phyloP scores from a whole-genome alignment of 805 yeast genomes.

The Lipomyces orientalis region DNA sequence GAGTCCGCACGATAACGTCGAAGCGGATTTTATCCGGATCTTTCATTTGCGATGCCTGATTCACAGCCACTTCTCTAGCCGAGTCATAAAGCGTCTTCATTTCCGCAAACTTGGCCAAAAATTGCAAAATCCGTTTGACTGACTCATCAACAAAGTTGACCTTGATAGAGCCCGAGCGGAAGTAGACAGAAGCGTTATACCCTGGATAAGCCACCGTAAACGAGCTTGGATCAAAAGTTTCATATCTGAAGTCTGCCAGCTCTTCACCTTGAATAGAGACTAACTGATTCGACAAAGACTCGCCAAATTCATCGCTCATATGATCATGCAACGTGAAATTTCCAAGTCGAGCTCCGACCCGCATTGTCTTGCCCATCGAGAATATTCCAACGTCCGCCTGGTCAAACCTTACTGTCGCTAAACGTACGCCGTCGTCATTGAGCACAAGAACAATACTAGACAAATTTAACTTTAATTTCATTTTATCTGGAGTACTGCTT shows the following conservation, averaged over 20 bases:
- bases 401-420: conserved; percentile 79
- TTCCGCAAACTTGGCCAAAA: conserved; percentile 72
- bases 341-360: conserved; percentile 73
- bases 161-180: conserved; percentile 76
- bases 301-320: conserved; percentile 55
- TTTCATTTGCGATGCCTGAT: conserved; percentile 72
- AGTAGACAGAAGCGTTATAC: conserved; percentile 62
- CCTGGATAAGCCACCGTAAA: conserved; percentile 43
- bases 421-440: conserved; percentile 79
- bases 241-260: conserved; percentile 81
- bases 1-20: conserved; percentile 77
- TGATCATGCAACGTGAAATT: conserved; percentile 81
- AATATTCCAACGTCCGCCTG: conserved; percentile 71
- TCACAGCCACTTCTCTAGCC: conserved; percentile 86
- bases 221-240: conserved; percentile 70
- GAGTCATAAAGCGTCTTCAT: conserved; percentile 90
- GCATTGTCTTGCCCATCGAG: conserved; percentile 77
- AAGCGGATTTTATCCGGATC: conserved; percentile 67
- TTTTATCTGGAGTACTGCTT: conserved; percentile 42
- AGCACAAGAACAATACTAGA: conserved; percentile 75
- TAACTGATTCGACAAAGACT: conserved; percentile 64
- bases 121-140: conserved; percentile 66
- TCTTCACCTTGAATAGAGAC: conserved; percentile 81
- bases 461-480: conserved; percentile 68
- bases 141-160: conserved; percentile 84